Evolutionary conservation across 495 filamentous ascomycete species (phyloP).

Genomic region (Annulohypoxylon bovei): DNA sequence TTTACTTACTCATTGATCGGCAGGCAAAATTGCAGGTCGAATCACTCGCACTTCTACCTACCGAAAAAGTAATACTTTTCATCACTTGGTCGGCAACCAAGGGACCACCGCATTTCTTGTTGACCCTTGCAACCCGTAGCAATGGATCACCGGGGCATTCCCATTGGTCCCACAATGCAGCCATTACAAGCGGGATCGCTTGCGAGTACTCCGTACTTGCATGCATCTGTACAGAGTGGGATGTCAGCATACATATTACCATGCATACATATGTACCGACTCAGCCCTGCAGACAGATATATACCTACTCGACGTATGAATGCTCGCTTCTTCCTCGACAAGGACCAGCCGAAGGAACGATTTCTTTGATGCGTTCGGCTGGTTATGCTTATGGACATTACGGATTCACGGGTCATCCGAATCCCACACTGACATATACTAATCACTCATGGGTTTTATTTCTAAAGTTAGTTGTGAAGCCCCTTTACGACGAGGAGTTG

Average conservation of each 20-base stretch:
- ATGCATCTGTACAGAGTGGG: slow-evolving; percentile 31
- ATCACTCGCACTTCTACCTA: slow-evolving; percentile 9
- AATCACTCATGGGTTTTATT: neutral
- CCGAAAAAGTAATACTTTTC: slow-evolving; percentile 6
- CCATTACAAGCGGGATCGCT: slow-evolving; percentile 36
- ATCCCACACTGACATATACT: no score
- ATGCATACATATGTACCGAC: slow-evolving; percentile 19
- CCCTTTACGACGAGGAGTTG: neutral
- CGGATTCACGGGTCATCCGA: neutral
- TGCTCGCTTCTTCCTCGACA: neutral
- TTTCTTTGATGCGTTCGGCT: neutral
- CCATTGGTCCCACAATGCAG: slow-evolving; percentile 38
- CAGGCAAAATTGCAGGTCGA: slow-evolving; percentile 25
- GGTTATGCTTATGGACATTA: neutral
- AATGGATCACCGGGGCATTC: slow-evolving; percentile 39
- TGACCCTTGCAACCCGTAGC: slow-evolving; percentile 40
- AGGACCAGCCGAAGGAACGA: neutral
- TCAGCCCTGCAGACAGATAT: slow-evolving; percentile 22
- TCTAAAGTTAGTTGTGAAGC: neutral
- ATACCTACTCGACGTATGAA: slow-evolving; percentile 6
- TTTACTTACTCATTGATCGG: slow-evolving; percentile 13
- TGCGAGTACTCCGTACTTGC: slow-evolving; percentile 18
- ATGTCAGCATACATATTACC: slow-evolving; percentile 32
- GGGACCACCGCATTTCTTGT: slow-evolving; percentile 30
- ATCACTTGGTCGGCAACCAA: slow-evolving; percentile 12